Evolutionary conservation across 225 moss, liverwort and hornwort species (phyloP).

Genomic region (Pseudisothecium myosuroides): DNA sequence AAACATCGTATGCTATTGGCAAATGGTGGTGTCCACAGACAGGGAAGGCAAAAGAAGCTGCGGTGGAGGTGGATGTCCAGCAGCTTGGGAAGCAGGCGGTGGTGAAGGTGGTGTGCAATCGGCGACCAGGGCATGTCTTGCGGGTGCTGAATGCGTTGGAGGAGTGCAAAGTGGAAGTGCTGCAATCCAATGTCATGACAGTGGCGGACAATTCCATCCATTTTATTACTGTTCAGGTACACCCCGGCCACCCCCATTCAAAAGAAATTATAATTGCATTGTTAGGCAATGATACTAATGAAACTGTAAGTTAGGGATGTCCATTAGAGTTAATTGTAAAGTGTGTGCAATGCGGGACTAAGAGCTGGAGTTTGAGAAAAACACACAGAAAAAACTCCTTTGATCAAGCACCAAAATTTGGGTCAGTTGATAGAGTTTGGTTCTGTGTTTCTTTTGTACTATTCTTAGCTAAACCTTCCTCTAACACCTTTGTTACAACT

Average conservation of each 20-base stretch:
- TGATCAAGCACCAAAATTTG: fast-evolving
- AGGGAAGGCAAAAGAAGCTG: neutral
- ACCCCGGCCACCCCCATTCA: no score
- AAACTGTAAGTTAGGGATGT: neutral
- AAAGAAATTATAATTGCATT: neutral
- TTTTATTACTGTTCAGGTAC: conserved; percentile 86
- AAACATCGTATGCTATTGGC: neutral
- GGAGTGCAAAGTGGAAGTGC: conserved; percentile 77
- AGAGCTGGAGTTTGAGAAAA: no score
- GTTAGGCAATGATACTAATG: no score
- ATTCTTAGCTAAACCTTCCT: no score
- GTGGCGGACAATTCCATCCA: conserved; percentile 69
- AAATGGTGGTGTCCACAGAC: neutral
- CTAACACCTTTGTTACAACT: no score
- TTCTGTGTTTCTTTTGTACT: no score
- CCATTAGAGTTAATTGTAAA: neutral
- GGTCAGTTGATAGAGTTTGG: no score
- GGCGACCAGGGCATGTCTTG: conserved; percentile 56
- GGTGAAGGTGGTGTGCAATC: conserved; percentile 75
- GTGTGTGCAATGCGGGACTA: no score
- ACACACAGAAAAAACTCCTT: no score
- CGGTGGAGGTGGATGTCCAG: conserved; percentile 67
- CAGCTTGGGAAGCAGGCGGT: conserved; percentile 76
- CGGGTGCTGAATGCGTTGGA: conserved; percentile 72
- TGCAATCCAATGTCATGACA: conserved; percentile 82